These are phyloP conservation scores for Penicillium sp. DNA, from an alignment of 2,329 filamentous ascomycete species.

Conservation along the genomic window DNA sequence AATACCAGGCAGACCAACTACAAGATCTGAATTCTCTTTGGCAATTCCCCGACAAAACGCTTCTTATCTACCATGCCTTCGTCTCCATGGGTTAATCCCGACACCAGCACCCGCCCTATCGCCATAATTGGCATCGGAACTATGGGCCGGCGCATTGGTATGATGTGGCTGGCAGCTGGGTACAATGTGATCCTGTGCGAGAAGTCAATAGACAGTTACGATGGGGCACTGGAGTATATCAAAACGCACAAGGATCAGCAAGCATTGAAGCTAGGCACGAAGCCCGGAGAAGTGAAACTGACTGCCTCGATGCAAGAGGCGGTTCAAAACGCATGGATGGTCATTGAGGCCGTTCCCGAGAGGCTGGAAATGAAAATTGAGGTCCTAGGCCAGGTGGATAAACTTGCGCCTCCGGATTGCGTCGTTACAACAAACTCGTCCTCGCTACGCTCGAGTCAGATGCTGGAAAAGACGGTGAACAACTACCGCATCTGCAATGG, in stretches of 20 bases:
- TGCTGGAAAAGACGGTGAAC: conserved; percentile 21
- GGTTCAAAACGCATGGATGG: conserved; percentile 21
- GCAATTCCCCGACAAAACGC: background rate
- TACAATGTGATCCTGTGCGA: conserved; percentile 23
- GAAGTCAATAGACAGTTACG: conserved; percentile 8
- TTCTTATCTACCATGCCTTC: conserved; percentile 17
- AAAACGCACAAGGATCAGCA: conserved; percentile 16
- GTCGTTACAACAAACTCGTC: conserved; percentile 24
- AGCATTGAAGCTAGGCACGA: conserved; percentile 20
- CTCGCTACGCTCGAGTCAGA: conserved; percentile 21
- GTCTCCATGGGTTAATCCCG: conserved; percentile 21
- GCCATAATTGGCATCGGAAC: conserved; percentile 26
- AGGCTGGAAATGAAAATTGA: conserved; percentile 23
- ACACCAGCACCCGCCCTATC: conserved; percentile 26
- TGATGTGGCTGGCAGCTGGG: conserved; percentile 26
- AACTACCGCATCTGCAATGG: conserved; percentile 29
- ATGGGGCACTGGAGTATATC: conserved; percentile 19
- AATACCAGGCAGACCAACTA: background rate
- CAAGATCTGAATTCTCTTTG: background rate
- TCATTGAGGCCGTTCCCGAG: conserved; percentile 22
- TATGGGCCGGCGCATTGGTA: conserved; percentile 26
- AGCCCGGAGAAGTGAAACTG: conserved; percentile 7
- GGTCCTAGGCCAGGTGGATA: conserved; percentile 16
- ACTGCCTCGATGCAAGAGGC: conserved; percentile 18
- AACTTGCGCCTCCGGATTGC: conserved; percentile 16